A percentile compares a stretch with the other conserved stretches of the same genome.
phyloP scores from a whole-genome alignment of 176 grass and related monocot species.

The Ensete glaucum region DNA sequence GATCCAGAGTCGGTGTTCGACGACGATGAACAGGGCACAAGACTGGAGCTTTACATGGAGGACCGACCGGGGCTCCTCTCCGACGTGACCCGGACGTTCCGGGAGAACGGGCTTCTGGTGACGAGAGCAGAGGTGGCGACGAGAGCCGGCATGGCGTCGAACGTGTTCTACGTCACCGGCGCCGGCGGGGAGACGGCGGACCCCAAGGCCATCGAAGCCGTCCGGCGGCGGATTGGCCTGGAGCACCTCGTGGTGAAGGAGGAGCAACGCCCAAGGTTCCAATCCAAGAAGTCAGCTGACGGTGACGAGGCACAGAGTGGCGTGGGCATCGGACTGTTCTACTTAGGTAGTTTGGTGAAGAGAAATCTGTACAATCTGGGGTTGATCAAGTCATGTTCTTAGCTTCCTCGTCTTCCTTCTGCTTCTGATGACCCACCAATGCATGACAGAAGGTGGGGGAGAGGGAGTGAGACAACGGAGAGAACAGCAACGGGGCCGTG shows the following conservation, averaged over 20 bases:
- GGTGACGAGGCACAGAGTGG: conserved; percentile 17
- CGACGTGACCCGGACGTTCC: conserved; percentile 55
- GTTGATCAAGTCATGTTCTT: conserved; percentile 66
- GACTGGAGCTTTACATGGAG: conserved; percentile 50
- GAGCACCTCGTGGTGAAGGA: conserved; percentile 46
- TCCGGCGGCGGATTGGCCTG: conserved; percentile 35
- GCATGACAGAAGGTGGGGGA: no score
- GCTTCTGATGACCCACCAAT: no score
- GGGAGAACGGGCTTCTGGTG: conserved; percentile 71
- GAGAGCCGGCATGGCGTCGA: conserved; percentile 37
- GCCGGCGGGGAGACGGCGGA: conserved; percentile 41
- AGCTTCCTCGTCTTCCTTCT: not conserved
- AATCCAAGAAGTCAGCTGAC: conserved; percentile 1
- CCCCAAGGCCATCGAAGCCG: conserved; percentile 39
- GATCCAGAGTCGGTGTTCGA: no score
- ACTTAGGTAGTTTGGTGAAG: conserved; percentile 61
- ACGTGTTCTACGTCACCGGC: conserved; percentile 77
- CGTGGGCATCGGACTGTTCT: conserved; percentile 38
- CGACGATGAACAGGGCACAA: conserved; percentile 37
- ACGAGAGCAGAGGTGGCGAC: conserved; percentile 61
- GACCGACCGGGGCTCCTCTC: conserved; percentile 52
- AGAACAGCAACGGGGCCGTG: no score
- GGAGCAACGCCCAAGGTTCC: conserved; percentile 36
- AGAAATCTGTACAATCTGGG: conserved; percentile 69
- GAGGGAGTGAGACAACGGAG: no score